Base-by-base conservation (phyloP, 768 basidiomycete genomes). In the Boletus rufocinnamomeus region DNA sequence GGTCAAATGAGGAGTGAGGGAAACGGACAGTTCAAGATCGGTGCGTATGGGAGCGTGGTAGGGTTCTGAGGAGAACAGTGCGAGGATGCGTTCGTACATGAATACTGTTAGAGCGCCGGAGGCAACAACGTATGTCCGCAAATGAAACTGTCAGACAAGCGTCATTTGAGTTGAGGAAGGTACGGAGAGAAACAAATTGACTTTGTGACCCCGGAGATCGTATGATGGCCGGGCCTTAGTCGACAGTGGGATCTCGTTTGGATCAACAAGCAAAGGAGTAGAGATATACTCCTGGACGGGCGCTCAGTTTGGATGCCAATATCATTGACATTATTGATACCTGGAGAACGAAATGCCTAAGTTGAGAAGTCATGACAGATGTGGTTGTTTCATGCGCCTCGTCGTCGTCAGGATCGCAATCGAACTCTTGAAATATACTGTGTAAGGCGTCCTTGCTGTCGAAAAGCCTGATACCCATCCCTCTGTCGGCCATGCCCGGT, bases 291-390 rank as follows among this genome's bases (percentile, higher is more conserved):
- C 93, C 95, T 99, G 63, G 5, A 40, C 9, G 11, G 38, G 46
- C 5, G 30, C 52, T 59, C 49, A 61, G 54, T 53, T 45, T 32
- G 43, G 43, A 52, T 60, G 30, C 38, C 45, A 23, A 50, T 19
- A 50, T n/a, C 38, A 52, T 56, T 35, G 54, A 52, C 16, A 58
- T 57, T 19, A 28, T 16, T 17, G 45, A 50, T 61, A 93, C 96
- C 85, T 98, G 97, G 38, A 98, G 85, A 19, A 99, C 93, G 73
- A 98, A 99, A 73, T 98, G 93, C 27, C 96, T 84, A 45, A 99
- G 79, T 64, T 97, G 96, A 11, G 92, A 93, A 14, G 87, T 89
- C 54, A 85, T 79, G 5, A 98, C 83, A 8, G 85, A 79, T 0
- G 85, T 89, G 25, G 70, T 74, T 6, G 54, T 52, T 38, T 73